Conservation (phyloP, 73 alveolate genomes). For the Paramecium caudatum region DNA sequence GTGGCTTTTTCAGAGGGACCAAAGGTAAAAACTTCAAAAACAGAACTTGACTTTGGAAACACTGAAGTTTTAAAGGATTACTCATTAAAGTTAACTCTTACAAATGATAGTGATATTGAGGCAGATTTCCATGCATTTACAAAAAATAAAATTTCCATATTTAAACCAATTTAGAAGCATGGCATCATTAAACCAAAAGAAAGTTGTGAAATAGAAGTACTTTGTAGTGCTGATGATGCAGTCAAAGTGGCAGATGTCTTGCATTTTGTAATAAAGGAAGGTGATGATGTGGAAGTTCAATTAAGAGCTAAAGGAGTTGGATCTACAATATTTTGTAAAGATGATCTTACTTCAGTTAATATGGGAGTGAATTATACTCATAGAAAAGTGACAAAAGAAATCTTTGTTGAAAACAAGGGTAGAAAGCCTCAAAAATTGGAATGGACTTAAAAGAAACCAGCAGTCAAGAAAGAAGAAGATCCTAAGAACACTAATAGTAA, state of each 20-base stretch:
- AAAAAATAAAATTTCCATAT: conserved; percentile 91
- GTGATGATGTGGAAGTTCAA: conserved; percentile 98
- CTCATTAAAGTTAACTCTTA: conserved; percentile 86
- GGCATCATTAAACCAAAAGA: conserved; percentile 97
- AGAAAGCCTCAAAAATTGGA: conserved; percentile 96
- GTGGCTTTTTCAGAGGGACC: conserved; percentile 99
- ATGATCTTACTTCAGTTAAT: conserved; percentile 94
- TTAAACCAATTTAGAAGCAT: conserved; percentile 90
- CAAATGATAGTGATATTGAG: conserved; percentile 95
- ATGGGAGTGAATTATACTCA: conserved; percentile 99
- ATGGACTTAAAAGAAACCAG: conserved; percentile 88
- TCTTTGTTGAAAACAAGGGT: conserved; percentile 99
- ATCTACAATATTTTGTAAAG: conserved; percentile 96
- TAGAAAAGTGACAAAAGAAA: conserved; percentile 93
- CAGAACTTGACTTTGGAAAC: conserved; percentile 95
- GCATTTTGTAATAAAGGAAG: conserved; percentile 98
- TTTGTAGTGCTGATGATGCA: conserved; percentile 99
- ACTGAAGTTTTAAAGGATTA: conserved; percentile 95
- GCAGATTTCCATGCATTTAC: conserved; percentile 99
- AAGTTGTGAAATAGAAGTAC: conserved; percentile 93
- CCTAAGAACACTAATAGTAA: conserved; percentile 64
- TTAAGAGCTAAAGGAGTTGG: conserved; percentile 99
- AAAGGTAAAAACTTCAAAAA: conserved; percentile 90
- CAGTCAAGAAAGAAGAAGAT: conserved; percentile 78
- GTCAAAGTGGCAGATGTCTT: conserved; percentile 92